Conservation (phyloP, 2,329 filamentous ascomycete genomes). For the Pseudogymnoascus destructans region DNA sequence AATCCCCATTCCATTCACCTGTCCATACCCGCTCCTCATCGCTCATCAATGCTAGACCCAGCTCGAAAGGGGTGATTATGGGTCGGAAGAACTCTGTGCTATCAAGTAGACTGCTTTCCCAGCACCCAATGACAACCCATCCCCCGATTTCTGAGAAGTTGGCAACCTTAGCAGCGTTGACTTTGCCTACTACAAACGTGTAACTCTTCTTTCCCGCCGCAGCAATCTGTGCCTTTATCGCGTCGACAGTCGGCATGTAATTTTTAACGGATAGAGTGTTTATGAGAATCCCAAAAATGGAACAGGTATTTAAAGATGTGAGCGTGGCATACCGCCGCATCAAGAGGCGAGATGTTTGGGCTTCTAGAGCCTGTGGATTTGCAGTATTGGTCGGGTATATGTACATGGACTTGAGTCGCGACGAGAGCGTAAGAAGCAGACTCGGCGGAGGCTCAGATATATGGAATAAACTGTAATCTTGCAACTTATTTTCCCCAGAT, state of each 20-base stretch:
- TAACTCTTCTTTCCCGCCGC: slow-evolving; percentile 87
- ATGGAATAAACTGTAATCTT: slow-evolving; percentile 57
- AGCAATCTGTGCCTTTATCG: slow-evolving; percentile 59
- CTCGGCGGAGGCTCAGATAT: slow-evolving; percentile 73
- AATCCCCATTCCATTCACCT: slow-evolving; percentile 78
- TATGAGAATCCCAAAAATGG: slow-evolving; percentile 86
- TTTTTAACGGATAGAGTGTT: slow-evolving; percentile 90
- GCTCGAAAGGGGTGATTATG: slow-evolving; percentile 89
- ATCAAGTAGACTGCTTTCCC: slow-evolving; percentile 89
- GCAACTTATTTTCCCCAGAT: slow-evolving; percentile 30
- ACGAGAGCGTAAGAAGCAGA: slow-evolving; percentile 75
- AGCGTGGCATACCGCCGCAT: slow-evolving; percentile 81
- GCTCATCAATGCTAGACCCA: slow-evolving; percentile 61
- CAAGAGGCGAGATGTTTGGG: slow-evolving; percentile 42
- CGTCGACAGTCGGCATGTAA: slow-evolving; percentile 68
- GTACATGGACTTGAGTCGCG: slow-evolving; percentile 63
- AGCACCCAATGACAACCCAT: slow-evolving; percentile 96
- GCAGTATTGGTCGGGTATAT: slow-evolving; percentile 51
- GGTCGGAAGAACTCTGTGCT: slow-evolving; percentile 80
- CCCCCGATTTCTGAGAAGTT: slow-evolving; percentile 93
- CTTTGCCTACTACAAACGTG: slow-evolving; percentile 88
- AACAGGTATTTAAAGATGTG: slow-evolving; percentile 63
- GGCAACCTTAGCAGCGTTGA: slow-evolving; percentile 89
- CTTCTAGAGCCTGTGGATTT: slow-evolving; percentile 24
- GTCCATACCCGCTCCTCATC: slow-evolving; percentile 75